These are phyloP conservation scores for Limtongia smithiae DNA, from an alignment of 805 yeast genomes.

Conservation along the genomic window DNA sequence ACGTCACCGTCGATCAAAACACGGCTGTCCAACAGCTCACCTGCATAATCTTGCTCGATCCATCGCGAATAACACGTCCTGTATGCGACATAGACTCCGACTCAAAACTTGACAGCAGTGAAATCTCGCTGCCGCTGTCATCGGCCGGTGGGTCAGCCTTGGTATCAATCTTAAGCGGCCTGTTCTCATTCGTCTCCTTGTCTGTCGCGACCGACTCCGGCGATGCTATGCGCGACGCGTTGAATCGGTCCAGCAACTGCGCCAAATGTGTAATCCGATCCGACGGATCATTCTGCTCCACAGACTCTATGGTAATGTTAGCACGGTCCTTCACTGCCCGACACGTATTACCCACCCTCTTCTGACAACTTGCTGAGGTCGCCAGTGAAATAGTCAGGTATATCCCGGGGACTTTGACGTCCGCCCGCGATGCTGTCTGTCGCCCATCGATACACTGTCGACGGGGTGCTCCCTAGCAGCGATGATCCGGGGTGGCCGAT, in stretches of 20 bases:
- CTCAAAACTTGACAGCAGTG: too few species aligned
- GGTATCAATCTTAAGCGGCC: too few species aligned
- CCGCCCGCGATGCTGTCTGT: conserved; percentile 17
- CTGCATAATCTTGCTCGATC: too few species aligned
- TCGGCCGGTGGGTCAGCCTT: too few species aligned
- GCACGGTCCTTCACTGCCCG: background rate
- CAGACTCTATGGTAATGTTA: background rate
- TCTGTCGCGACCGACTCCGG: background rate
- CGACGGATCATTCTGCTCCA: background rate
- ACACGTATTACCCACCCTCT: background rate
- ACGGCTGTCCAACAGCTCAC: too few species aligned
- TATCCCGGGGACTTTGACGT: background rate
- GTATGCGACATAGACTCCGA: too few species aligned
- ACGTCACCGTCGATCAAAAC: too few species aligned
- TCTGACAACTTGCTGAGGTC: conserved; percentile 11
- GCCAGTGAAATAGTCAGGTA: conserved; percentile 10
- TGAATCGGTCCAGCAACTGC: conserved; percentile 17
- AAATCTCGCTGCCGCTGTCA: too few species aligned
- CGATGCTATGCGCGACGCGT: conserved; percentile 4
- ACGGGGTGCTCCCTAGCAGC: conserved; percentile 12
- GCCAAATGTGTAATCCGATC: conserved; percentile 15
- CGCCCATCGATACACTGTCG: conserved; percentile 25
- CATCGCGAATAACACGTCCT: too few species aligned
- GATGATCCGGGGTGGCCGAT: conserved; percentile 7
- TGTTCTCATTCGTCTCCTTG: conserved; percentile 10